These are phyloP conservation scores for Fusarium acutatum DNA, from an alignment of 2,329 filamentous ascomycete genomes.

Conservation along the genomic window DNA sequence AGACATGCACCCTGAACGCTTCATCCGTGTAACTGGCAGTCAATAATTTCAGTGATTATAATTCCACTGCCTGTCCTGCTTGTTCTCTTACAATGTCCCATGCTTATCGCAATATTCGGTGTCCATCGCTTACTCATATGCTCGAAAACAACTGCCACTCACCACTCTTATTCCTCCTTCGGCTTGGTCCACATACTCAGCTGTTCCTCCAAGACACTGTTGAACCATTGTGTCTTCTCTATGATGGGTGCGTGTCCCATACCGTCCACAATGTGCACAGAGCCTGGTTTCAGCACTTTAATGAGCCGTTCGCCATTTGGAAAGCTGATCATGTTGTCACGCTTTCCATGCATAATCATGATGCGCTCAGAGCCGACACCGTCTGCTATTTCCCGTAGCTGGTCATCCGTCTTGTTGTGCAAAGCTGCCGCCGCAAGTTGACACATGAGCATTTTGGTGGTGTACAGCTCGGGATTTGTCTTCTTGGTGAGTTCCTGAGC, in stretches of 20 bases:
- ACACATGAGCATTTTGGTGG: slow-evolving; percentile 73
- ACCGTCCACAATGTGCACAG: slow-evolving; percentile 70
- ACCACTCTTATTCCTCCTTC: slow-evolving; percentile 24
- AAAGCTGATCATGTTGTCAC: slow-evolving; percentile 80
- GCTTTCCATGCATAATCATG: slow-evolving; percentile 77
- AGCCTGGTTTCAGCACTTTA: slow-evolving; percentile 68
- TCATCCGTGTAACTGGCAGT: slow-evolving; percentile 15
- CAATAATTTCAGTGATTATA: background rate
- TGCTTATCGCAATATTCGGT: background rate
- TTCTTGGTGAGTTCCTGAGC: slow-evolving; percentile 82
- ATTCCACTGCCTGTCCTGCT: background rate
- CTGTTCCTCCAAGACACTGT: slow-evolving; percentile 66
- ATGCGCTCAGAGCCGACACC: slow-evolving; percentile 77
- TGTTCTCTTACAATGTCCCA: background rate
- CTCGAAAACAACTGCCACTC: background rate
- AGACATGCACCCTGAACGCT: slow-evolving; percentile 7
- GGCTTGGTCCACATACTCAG: slow-evolving; percentile 63
- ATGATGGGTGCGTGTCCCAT: slow-evolving; percentile 79
- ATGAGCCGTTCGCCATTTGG: slow-evolving; percentile 75
- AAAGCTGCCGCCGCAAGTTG: slow-evolving; percentile 82
- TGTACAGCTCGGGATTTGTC: slow-evolving; percentile 66
- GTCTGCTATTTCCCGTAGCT: slow-evolving; percentile 64
- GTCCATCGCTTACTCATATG: background rate
- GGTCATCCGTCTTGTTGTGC: slow-evolving; percentile 76
- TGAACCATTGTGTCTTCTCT: slow-evolving; percentile 76